Evolutionary conservation across 1,284 basidiomycete species (phyloP), one percentile per base, ranked within the genome.

Genomic region (Mixia osmundae): DNA sequence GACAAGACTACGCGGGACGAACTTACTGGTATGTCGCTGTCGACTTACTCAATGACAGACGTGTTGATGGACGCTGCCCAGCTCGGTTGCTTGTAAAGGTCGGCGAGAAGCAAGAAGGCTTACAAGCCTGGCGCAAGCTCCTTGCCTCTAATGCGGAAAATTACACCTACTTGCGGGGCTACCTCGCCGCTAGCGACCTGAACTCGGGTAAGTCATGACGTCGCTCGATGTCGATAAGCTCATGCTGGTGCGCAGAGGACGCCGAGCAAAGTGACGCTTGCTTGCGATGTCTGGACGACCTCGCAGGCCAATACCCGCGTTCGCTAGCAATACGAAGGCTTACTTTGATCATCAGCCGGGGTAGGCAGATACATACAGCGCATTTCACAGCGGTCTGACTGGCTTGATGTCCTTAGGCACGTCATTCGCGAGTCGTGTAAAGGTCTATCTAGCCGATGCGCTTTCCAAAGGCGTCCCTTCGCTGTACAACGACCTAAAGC

Each of bases 401-500:
- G 41, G 30, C 30, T 25, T 42, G 25, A 3, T 44, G 3, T 46
- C 44, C 6, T 44, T 50, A 65, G 72, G 66, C 10, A 63, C 68
- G 9, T 58, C 60, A 12, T 95, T 97, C 61, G 64, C 61, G 35
- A 55, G 63, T 18, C 65, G 76, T 14, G 70, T 68, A 2, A 63
- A 65, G 36, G 59, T 65, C 2, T 95, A 97, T 56, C 57, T 95
- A 34, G 55, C 67, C 14, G 60, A 62, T 3, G 76, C 71, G 6
- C 60, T 97, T 11, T 66, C 67, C 38, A 82, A 80, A 48, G 89
- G 87, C 42, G 66, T 97, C 21, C 91, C 91, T 2, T 94, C 85
- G 3, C 64, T 97, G 5, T 99, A 95, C 52, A 72, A 76, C 19
- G 87, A 95, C 56, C 54, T 97, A 54, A 95, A 95, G 54, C 62